Evolutionary conservation across 2,329 filamentous ascomycete genomes (phyloP).

Genomic region (Pseudopyrenochaeta lycopersici): DNA sequence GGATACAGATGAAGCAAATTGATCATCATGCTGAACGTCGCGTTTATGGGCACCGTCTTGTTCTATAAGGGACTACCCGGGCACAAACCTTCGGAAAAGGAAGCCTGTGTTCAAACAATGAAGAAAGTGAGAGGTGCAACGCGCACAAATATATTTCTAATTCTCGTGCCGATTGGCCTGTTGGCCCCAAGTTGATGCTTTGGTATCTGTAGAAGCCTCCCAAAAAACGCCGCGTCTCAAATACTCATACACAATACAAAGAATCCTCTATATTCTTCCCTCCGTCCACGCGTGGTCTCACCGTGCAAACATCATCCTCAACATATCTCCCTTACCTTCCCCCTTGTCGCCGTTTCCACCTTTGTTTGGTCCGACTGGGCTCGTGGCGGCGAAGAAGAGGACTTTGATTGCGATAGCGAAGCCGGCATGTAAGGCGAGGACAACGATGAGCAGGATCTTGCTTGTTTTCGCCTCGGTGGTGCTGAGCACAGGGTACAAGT

Average conservation of each 20-base stretch:
- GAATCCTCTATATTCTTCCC: neutral
- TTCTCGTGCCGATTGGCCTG: no score
- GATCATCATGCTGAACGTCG: no score
- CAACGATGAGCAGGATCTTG: constrained; percentile 84
- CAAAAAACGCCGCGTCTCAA: neutral
- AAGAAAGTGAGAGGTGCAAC: no score
- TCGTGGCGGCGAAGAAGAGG: constrained; percentile 82
- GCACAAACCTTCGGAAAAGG: no score
- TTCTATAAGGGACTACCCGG: no score
- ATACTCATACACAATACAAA: neutral
- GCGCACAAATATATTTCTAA: no score
- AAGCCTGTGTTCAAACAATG: no score
- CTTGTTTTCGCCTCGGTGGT: constrained; percentile 92
- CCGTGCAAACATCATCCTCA: constrained; percentile 14
- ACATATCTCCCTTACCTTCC: constrained; percentile 16
- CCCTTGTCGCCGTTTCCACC: constrained; percentile 31
- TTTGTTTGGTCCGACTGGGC: constrained; percentile 43
- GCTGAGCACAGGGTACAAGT: constrained; percentile 77
- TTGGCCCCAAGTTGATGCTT: no score
- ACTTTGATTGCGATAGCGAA: constrained; percentile 94
- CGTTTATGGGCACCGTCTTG: no score
- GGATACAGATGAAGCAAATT: no score
- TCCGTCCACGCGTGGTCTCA: neutral
- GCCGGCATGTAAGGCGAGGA: constrained; percentile 87
- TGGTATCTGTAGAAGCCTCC: neutral